A percentile compares a stretch with the other conserved stretches of the same genome.
phyloP scores from a whole-genome alignment of 345 rosid genomes.

The Populus pruinosa region DNA sequence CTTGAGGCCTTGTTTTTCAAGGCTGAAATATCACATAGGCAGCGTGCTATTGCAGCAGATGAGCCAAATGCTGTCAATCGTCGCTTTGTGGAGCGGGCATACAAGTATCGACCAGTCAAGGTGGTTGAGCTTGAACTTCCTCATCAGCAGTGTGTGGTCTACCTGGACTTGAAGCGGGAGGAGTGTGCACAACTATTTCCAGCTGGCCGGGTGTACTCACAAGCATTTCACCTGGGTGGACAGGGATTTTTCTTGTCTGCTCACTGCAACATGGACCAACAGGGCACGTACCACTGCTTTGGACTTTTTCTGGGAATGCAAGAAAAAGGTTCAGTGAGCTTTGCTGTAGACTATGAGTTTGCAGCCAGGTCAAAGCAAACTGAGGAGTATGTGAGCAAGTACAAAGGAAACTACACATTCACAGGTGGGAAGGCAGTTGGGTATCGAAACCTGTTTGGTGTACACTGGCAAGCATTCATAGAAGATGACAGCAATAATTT shows the following conservation, averaged over 20 bases:
- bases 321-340: constrained; percentile 51
- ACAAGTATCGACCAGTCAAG: constrained; percentile 66
- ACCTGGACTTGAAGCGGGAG: constrained; percentile 67
- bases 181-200: constrained; percentile 59
- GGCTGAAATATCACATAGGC: constrained; percentile 55
- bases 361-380: constrained; percentile 67
- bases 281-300: constrained; percentile 52
- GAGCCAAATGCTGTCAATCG: constrained; percentile 29
- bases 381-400: constrained; percentile 49
- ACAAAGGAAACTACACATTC: constrained; percentile 54
- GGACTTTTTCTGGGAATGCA: constrained; percentile 75
- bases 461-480: constrained; percentile 58
- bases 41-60: constrained; percentile 43
- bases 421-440: constrained; percentile 65
- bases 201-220: constrained; percentile 54
- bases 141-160: constrained; percentile 62
- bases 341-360: constrained; percentile 66
- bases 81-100: constrained; percentile 69
- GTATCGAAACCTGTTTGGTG: constrained; percentile 49
- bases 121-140: constrained; percentile 73
- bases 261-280: constrained; percentile 65
- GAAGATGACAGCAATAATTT: constrained; percentile 55
- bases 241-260: constrained; percentile 66
- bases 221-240: constrained; percentile 70
- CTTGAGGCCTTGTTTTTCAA: constrained; percentile 78